phyloP scores from a whole-genome alignment of 331 rosid species.

The Quercus lobata region DNA sequence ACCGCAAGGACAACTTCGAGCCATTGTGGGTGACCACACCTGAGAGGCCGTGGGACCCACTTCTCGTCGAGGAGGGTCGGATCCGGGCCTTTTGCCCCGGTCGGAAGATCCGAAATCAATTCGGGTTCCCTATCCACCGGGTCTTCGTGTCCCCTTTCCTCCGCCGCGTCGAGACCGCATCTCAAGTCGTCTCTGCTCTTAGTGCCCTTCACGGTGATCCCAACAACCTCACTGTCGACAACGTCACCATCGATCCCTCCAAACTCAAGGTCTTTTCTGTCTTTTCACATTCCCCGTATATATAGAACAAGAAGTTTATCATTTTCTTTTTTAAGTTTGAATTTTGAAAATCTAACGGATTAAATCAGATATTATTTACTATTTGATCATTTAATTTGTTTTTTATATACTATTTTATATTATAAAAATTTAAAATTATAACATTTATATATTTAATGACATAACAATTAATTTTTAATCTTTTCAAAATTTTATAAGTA shows the following conservation, averaged over 20 bases:
- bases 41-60: constrained; percentile 78
- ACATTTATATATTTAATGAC: no score
- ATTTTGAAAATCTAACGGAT: no score
- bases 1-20: constrained; percentile 69
- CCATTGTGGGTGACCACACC: constrained; percentile 47
- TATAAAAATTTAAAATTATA: no score
- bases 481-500: no score
- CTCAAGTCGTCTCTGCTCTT: constrained; percentile 47
- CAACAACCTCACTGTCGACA: constrained; percentile 1
- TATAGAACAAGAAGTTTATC: no score
- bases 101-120: constrained; percentile 37
- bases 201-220: constrained; percentile 32
- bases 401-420: no score
- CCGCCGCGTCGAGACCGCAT: constrained; percentile 88
- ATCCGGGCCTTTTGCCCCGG: constrained; percentile 59
- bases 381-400: no score
- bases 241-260: constrained; percentile 45
- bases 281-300: background rate
- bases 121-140: constrained; percentile 53
- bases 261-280: constrained; percentile 47
- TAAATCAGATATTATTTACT: no score
- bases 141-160: constrained; percentile 82
- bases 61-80: constrained; percentile 45
- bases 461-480: no score
- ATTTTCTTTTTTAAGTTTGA: no score